phyloP scores from a whole-genome alignment of 495 filamentous ascomycete genomes.

The Saxispiralis lemnorum region DNA sequence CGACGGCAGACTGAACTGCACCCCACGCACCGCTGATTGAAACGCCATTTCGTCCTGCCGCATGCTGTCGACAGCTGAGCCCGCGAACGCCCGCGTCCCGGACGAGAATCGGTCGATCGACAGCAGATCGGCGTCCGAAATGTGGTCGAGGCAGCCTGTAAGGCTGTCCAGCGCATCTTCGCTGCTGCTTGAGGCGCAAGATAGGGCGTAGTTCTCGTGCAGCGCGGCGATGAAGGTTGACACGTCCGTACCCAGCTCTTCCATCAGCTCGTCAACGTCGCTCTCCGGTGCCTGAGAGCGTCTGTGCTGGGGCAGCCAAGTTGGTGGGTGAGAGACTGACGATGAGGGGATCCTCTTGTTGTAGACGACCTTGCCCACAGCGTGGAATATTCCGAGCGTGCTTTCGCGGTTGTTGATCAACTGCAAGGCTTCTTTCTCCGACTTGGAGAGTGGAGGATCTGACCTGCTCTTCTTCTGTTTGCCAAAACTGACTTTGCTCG shows the following conservation, averaged over 20 bases:
- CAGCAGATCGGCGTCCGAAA: constrained; percentile 78
- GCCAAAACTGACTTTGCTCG: constrained; percentile 43
- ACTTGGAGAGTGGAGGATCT: constrained; percentile 40
- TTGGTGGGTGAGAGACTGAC: constrained; percentile 33
- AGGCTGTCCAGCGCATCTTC: constrained; percentile 50
- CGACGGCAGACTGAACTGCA: constrained; percentile 64
- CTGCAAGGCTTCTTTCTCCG: constrained; percentile 54
- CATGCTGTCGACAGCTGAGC: constrained; percentile 47
- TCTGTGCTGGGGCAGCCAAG: constrained; percentile 41
- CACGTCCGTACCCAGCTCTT: constrained; percentile 78
- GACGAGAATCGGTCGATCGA: constrained; percentile 35
- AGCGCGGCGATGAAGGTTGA: constrained; percentile 79
- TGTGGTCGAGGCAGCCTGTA: constrained; percentile 54
- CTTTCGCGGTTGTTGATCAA: constrained; percentile 69
- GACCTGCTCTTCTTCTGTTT: constrained; percentile 43
- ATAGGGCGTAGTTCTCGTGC: constrained; percentile 84
- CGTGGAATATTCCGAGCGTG: constrained; percentile 84
- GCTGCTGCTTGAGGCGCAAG: constrained; percentile 35
- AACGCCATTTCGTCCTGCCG: constrained; percentile 87
- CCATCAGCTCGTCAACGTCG: constrained; percentile 53
- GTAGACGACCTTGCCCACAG: constrained; percentile 84
- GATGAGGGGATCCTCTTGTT: constrained; percentile 53
- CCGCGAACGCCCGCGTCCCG: constrained; percentile 22
- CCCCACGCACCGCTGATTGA: constrained; percentile 66
- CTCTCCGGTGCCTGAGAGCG: constrained; percentile 54